These are phyloP conservation scores for Apophysomyces trapeziformis DNA, from an alignment of 371 early-diverging fungal genomes.

Conservation along the genomic window DNA sequence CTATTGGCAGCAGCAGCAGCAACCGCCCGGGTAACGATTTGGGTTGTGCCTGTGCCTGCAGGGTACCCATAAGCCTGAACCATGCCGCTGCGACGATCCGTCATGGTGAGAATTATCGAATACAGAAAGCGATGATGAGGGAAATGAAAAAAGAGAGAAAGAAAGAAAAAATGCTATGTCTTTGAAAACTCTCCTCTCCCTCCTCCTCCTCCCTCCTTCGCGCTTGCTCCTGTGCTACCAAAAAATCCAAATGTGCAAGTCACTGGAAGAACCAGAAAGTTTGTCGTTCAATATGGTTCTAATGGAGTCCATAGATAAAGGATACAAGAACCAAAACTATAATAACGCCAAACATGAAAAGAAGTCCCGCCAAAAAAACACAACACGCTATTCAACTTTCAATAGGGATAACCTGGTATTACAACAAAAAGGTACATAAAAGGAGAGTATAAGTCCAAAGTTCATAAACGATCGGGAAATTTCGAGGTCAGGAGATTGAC, in stretches of 20 bases:
- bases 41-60: slow-evolving; percentile 26
- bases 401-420: no score
- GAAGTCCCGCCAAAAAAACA: neutral
- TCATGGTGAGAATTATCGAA: slow-evolving; percentile 22
- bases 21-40: slow-evolving; percentile 48
- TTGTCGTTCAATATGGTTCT: neutral
- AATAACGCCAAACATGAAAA: no score
- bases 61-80: slow-evolving; percentile 54
- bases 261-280: neutral
- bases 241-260: slow-evolving; percentile 11
- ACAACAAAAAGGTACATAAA: no score
- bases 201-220: slow-evolving; percentile 2
- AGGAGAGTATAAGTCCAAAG: no score
- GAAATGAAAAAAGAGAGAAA: neutral
- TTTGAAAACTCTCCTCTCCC: slow-evolving; percentile 2
- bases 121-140: neutral
- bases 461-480: no score
- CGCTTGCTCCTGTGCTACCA: slow-evolving; percentile 9
- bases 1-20: slow-evolving; percentile 52
- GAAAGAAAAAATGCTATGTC: neutral
- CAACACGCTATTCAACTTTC: neutral
- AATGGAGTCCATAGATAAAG: no score
- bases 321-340: no score
- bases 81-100: slow-evolving; percentile 46
- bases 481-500: no score